Base-by-base conservation (phyloP, 2,329 filamentous ascomycete genomes). In the Alternaria consortialis region DNA sequence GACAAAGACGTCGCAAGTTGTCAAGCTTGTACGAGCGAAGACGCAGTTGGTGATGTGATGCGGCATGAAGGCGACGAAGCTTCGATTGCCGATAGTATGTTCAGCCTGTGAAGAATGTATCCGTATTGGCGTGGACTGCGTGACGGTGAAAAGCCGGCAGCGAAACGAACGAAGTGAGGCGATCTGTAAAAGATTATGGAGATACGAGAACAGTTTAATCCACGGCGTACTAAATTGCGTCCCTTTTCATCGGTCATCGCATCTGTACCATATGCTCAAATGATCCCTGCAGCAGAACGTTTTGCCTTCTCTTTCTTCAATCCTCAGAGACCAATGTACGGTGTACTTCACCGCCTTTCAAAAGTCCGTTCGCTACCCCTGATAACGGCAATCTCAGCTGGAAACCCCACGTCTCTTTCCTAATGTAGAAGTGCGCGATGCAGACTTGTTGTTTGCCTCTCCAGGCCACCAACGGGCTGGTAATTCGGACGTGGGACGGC, bases 1-100 rank as follows among this genome's bases (percentile, higher is more conserved):
- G 50, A 77, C 47, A 58, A 77, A 76, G 40, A 75, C 70, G 62
- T 77, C 74, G 61, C 74, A 76, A 7, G 74, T 76, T 3, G 70
- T 73, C 11, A 77, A 61, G 43, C 70, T 70, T n/a, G 73, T 77
- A 51, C 74, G 74, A 20, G 69, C 68, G 29, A 77, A 76, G 17
- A 68, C 69, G 53, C 67, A 64, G 36, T 65, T 70, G 20, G 68
- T 68, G 7, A 73, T 72, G 29, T 65, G 63, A 53, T 75, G 73
- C 20, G 71, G 72, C 73, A 77, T 77, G 7, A 7, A 32, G 43
- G n/a, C 12, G 13, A 20, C 17, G 7, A 40, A 12, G 9, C 15
- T 34, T 29, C 40, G 29, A 27, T 20, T 23, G 20, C 5, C 5
- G n/a, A 32, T 7, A 23, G 4, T 42, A 3, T 27, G 1, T 20